These are phyloP conservation scores for Avena sativa DNA, from an alignment of 176 grass and related monocot species.

Conservation along the genomic window DNA sequence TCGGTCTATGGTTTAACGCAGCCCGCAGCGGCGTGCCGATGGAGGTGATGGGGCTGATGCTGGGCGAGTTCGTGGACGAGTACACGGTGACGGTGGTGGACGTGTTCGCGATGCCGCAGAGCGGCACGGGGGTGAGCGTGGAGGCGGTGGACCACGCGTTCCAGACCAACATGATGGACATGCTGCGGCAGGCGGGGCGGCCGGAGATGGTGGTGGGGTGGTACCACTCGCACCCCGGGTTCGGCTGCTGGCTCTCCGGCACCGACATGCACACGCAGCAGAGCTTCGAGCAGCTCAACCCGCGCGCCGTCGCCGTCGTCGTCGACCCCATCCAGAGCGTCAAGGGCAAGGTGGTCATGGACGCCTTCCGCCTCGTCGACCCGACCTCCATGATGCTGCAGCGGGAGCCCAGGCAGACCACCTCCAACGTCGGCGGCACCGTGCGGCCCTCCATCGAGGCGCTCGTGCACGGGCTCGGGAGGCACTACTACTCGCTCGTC, in stretches of 20 bases:
- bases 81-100: constrained; percentile 96
- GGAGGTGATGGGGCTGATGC: constrained; percentile 99
- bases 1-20: background rate
- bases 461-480: background rate
- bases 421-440: constrained; percentile 67
- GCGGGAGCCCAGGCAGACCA: constrained; percentile 67
- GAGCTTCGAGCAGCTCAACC: constrained; percentile 76
- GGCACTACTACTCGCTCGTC: constrained; percentile 30
- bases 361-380: constrained; percentile 36
- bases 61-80: constrained; percentile 93
- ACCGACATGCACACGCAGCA: constrained; percentile 71
- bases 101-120: constrained; percentile 97
- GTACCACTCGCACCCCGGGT: constrained; percentile 38
- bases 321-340: constrained; percentile 82
- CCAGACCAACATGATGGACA: constrained; percentile 98
- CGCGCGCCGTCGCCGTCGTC: constrained; percentile 72
- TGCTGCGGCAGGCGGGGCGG: constrained; percentile 97
- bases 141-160: constrained; percentile 96
- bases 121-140: constrained; percentile 87
- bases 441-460: constrained; percentile 63
- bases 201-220: constrained; percentile 17
- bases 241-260: constrained; percentile 79
- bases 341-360: constrained; percentile 73
- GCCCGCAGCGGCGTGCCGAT: constrained; percentile 87
- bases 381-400: constrained; percentile 61